Base-by-base conservation (phyloP, 2,329 filamentous ascomycete genomes). In the Xylariaceae sp. region DNA sequence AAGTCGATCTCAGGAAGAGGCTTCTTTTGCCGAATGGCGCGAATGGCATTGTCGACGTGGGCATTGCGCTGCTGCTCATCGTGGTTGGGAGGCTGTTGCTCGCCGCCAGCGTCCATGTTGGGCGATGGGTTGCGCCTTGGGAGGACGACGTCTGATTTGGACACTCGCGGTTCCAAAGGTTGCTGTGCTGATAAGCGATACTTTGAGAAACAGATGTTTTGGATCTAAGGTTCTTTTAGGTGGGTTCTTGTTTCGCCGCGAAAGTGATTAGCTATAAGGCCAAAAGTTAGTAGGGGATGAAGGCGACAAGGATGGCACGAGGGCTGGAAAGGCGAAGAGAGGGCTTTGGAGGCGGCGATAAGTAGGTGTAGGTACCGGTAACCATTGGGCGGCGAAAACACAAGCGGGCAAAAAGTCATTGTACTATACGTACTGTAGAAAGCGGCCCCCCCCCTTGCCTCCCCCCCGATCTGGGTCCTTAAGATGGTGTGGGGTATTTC, bases 1-100 rank as follows among this genome's bases (percentile, higher is more conserved):
- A 99, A 99, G 81, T 99, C 95, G 71, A 99, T 98, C 82, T 98
- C 94, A 56, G 95, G 95, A 47, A 96, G 84, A 52, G 94, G 93
- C 81, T 90, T 94, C 88, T 98, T 98, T 70, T 97, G 87, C 75
- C 88, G 87, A 71, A 99, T 92, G 60, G 95, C 95, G 75, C 91
- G 91, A 72, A 94, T 89, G 68, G 91, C 90, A 85, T 92, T 94
- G 79, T 96, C 92, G 73, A 97, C 84, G 75, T 90, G 87, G 69
- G 78, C 74, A 69, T 75, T 82, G 74, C 80, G 81, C 70, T 76
- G 78, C 45, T 81, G 77, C 47, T 80, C 40, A n/a, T n/a, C n/a
- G n/a, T n/a, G n/a, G n/a, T n/a, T n/a, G n/a, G n/a, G n/a, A n/a
- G n/a, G 48, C 21, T 53, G 54, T 9, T 57, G 67, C 51, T 73